Percentiles rank a stretch among this genome's conserved stretches.
phyloP scores from a whole-genome alignment of 495 filamentous ascomycete genomes.

The Entonaema liquescens region DNA sequence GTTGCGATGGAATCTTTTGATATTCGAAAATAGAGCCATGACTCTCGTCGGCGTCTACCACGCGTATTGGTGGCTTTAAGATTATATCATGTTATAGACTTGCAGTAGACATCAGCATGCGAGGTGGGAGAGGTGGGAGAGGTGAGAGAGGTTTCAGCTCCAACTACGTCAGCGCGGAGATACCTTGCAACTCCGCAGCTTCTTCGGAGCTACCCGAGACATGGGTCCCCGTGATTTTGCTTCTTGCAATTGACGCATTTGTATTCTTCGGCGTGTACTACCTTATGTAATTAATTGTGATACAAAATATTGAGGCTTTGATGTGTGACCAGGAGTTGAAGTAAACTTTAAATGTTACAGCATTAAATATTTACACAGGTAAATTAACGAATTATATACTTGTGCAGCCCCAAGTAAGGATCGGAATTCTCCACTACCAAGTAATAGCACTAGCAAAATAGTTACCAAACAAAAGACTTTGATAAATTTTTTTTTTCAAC shows the following conservation, averaged over 20 bases:
- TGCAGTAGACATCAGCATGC: not conserved
- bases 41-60: not conserved
- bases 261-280: not conserved
- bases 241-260: not conserved
- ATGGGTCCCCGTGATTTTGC: not conserved
- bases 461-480: not conserved
- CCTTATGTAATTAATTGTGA: not conserved
- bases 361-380: not conserved
- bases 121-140: slow-evolving; percentile 3
- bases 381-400: not conserved
- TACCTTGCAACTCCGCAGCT: slow-evolving; percentile 7
- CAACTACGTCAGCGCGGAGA: slow-evolving; percentile 31
- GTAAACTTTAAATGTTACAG: not conserved
- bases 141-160: slow-evolving; percentile 7
- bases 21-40: slow-evolving; percentile 39
- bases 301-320: too few relatives aligned
- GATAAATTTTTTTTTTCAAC: not conserved
- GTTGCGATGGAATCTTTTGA: slow-evolving; percentile 51
- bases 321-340: too few relatives aligned
- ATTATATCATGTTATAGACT: not conserved
- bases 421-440: not conserved
- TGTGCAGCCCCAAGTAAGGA: not conserved
- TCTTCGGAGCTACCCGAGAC: slow-evolving; percentile 33
- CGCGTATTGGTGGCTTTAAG: not conserved
- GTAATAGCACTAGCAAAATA: not conserved